These are phyloP conservation scores for Geranium incanum DNA, from an alignment of 441 rosid genomes.

Conservation along the genomic window DNA sequence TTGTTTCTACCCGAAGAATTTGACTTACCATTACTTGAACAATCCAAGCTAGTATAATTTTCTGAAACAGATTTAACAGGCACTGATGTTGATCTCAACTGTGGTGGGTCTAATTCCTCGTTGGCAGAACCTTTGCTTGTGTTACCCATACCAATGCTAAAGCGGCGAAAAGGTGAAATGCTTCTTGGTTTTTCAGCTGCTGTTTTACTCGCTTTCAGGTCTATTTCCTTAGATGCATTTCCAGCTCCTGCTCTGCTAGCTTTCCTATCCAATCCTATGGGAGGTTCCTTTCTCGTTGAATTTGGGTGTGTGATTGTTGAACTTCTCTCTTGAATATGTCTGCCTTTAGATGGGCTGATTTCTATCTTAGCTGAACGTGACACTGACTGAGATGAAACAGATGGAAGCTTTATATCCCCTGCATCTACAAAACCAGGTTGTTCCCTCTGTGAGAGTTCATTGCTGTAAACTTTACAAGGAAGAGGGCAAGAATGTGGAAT, in stretches of 20 bases:
- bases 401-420: conserved; percentile 24
- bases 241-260: not conserved
- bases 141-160: conserved; percentile 55
- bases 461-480: conserved; percentile 33
- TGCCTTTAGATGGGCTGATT: conserved; percentile 28
- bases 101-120: conserved; percentile 32
- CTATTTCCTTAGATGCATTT: not conserved
- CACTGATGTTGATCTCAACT: conserved; percentile 22
- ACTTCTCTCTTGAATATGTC: conserved; percentile 34
- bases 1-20: conserved; percentile 49
- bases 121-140: conserved; percentile 45
- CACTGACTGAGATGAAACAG: conserved; percentile 14
- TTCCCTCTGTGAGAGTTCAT: conserved; percentile 29
- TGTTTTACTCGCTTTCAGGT: conserved; percentile 27
- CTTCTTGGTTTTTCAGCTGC: conserved; percentile 59
- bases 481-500: conserved; percentile 38
- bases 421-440: conserved; percentile 28
- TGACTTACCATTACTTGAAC: conserved; percentile 29
- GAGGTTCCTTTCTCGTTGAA: conserved; percentile 27
- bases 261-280: conserved; percentile 27
- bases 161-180: conserved; percentile 72
- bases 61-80: conserved; percentile 38
- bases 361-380: conserved; percentile 35
- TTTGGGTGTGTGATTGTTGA: conserved; percentile 22
- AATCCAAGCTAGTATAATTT: conserved; percentile 33